A percentile compares a stretch with the other conserved stretches of the same genome.
These are phyloP conservation scores for Fraxinus nigra DNA, from an alignment of 305 asterid species.

Conservation along the genomic window DNA sequence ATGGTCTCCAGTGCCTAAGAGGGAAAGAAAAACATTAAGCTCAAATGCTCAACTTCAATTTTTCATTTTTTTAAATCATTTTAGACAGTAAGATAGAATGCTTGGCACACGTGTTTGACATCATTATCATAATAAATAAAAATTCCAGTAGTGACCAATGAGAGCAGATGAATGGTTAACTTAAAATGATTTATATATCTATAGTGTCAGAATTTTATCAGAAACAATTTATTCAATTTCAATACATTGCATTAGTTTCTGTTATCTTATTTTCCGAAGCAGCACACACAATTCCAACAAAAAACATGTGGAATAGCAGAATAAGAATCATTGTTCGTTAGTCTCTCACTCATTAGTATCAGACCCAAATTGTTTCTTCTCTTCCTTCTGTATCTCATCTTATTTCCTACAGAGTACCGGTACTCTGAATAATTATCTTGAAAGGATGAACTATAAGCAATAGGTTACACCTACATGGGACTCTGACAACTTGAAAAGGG, in stretches of 20 bases:
- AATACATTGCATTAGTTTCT: background rate
- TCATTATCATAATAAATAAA: conserved; percentile 1
- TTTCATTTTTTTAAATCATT: background rate
- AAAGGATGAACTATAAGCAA: background rate
- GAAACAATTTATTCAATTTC: background rate
- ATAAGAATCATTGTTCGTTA: background rate
- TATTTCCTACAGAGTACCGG: background rate
- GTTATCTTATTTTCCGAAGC: background rate
- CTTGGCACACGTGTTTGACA: background rate
- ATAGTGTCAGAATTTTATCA: background rate
- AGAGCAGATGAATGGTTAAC: background rate
- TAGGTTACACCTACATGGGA: background rate
- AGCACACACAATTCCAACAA: background rate
- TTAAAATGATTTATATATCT: background rate
- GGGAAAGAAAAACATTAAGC: conserved; percentile 13
- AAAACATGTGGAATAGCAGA: background rate
- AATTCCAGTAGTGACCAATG: background rate
- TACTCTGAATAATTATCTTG: background rate
- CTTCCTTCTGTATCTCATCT: background rate
- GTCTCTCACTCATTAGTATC: background rate
- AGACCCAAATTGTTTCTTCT: background rate
- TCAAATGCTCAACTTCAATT: background rate
- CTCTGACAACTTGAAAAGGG: background rate
- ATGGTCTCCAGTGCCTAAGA: conserved; percentile 95
- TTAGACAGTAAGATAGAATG: background rate